Evolutionary conservation across 2,329 filamentous ascomycete species (phyloP), one percentile per base, ranked within the genome.

Genomic region (Botrytis elliptica): DNA sequence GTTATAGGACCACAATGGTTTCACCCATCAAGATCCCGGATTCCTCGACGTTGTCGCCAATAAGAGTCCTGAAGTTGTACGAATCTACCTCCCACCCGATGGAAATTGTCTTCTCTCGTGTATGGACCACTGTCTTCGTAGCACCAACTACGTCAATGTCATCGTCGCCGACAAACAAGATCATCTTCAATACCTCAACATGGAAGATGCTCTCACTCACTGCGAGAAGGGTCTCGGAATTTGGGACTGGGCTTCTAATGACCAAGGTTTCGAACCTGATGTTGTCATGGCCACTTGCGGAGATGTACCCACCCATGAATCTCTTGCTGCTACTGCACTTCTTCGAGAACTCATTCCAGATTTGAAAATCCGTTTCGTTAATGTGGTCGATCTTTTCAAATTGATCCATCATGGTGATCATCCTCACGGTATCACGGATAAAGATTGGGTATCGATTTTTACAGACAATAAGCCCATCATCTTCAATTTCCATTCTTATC

Each of bases 401-500:
- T 86, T 95, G 66, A 93, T 94, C 78, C 88, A 90, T 74, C 85
- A 89, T 73, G 84, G 82, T 33, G 89, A 93, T 78, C 92, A 95
- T 81, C 90, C 92, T 0, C 92, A 95, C 82, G 92, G 92, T 59
- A 85, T 94, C 73, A 86, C 85, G 0, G 89, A 93, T 77, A 76
- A 78, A 29, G 90, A 93, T 80, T 95, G 90, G 88, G 83, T 82
- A 22, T 85, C 90, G 57, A 84, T 94, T 76, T 95, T 95, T 85
- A 94, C 92, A 0, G 85, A 86, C 25, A 85, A 93, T 84, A 90
- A 86, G 77, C 92, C 92, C 36, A 85, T 93, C 80, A 89, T 94
- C 80, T 94, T 95, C 86, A 94, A 94, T 84, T 95, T 94, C 88
- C 92, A 95, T 84, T 91, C 89, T 46, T 94, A 95, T 83, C 92